These are phyloP conservation scores for Hanseniaspora sp. DNA, from an alignment of 1,139 yeast genomes.

Conservation along the genomic window DNA sequence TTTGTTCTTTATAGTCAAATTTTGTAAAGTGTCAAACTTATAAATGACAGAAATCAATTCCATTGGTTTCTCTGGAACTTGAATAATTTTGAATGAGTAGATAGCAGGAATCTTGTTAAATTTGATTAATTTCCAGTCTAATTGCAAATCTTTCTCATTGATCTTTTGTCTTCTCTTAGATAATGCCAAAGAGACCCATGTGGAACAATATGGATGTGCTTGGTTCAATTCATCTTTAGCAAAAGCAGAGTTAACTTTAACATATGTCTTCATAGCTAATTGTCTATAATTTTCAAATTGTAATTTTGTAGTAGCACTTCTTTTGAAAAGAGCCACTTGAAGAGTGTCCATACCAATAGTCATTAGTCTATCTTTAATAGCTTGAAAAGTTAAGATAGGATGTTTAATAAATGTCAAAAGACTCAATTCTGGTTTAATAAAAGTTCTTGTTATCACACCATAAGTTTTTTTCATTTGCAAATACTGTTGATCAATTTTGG, in stretches of 20 bases:
- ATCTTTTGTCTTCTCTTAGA: slow-evolving; percentile 41
- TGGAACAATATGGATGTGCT: slow-evolving; percentile 34
- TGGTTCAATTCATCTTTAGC: slow-evolving; percentile 32
- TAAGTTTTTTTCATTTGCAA: slow-evolving; percentile 20
- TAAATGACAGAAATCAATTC: slow-evolving; percentile 60
- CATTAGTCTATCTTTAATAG: slow-evolving; percentile 25
- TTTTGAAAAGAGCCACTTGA: slow-evolving; percentile 52
- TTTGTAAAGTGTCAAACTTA: slow-evolving; percentile 63
- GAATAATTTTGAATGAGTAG: slow-evolving; percentile 31
- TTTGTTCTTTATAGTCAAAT: slow-evolving; percentile 43
- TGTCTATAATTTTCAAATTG: slow-evolving; percentile 63
- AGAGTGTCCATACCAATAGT: slow-evolving; percentile 45
- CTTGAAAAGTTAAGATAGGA: slow-evolving; percentile 35
- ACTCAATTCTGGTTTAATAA: slow-evolving; percentile 40
- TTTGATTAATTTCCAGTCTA: slow-evolving; percentile 61
- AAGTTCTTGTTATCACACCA: slow-evolving; percentile 39
- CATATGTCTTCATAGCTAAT: slow-evolving; percentile 55
- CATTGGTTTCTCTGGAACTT: slow-evolving; percentile 2
- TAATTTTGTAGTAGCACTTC: slow-evolving; percentile 54
- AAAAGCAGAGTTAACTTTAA: slow-evolving; percentile 57
- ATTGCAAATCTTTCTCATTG: slow-evolving; percentile 34
- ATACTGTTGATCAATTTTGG: slow-evolving; percentile 32
- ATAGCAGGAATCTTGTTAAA: slow-evolving; percentile 58
- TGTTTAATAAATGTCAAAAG: slow-evolving; percentile 36
- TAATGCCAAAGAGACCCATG: slow-evolving; percentile 54